phyloP scores from a whole-genome alignment of 176 grass and related monocot genomes.

The Oryza meyeriana region DNA sequence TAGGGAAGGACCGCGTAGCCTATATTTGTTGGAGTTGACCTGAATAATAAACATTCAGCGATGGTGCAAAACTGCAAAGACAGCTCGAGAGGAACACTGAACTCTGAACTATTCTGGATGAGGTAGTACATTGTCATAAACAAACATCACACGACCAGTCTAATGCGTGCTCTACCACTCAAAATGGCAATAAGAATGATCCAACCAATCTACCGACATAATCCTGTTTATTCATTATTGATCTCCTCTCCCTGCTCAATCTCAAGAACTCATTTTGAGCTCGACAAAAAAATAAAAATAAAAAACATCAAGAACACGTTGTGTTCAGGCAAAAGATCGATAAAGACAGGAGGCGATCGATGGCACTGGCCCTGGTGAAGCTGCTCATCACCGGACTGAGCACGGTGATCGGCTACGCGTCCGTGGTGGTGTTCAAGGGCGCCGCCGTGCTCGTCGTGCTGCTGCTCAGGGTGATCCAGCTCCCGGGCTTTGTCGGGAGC shows the following conservation, averaged over 20 bases:
- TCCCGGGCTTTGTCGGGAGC: constrained; percentile 18
- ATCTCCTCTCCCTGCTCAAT: background rate
- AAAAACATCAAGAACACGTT: background rate
- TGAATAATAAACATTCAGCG: background rate
- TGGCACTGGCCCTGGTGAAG: constrained; percentile 34
- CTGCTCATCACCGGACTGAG: constrained; percentile 20
- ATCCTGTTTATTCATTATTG: background rate
- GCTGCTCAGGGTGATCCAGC: constrained; percentile 11
- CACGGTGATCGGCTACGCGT: constrained; percentile 10
- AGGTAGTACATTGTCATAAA: background rate
- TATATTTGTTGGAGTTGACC: background rate
- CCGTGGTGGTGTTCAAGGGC: constrained; percentile 34
- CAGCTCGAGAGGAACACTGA: background rate
- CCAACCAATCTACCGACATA: background rate
- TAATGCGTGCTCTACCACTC: background rate
- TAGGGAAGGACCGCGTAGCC: background rate
- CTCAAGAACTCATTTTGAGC: background rate
- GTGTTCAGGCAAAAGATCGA: background rate
- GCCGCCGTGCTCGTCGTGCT: constrained; percentile 20
- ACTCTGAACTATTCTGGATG: background rate
- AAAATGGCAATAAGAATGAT: background rate
- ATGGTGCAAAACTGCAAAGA: background rate
- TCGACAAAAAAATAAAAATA: background rate
- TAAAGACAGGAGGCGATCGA: background rate
- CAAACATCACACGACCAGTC: background rate